These are phyloP conservation scores for Peronospora farinosa DNA, from an alignment of 352 stramenopile genomes.

Conservation along the genomic window DNA sequence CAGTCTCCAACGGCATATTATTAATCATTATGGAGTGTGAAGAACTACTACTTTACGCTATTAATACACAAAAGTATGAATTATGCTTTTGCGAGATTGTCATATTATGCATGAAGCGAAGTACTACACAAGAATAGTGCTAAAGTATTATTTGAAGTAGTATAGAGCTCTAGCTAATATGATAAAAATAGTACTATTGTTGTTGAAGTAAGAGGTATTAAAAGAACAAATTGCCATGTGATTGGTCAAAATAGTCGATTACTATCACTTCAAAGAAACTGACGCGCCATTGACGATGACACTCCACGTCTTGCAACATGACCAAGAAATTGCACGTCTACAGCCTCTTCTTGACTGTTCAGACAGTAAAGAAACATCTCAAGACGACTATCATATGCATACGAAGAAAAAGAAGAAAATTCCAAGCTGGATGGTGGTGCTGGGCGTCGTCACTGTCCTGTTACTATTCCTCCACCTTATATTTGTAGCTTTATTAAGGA, in stretches of 20 bases:
- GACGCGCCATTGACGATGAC: too few relatives aligned
- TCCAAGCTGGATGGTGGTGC: constrained; percentile 20
- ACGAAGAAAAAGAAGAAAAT: constrained; percentile 3
- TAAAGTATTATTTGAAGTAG: too few relatives aligned
- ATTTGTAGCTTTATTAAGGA: constrained; percentile 57
- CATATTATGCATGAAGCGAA: too few relatives aligned
- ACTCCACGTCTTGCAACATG: neutral
- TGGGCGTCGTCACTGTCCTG: constrained; percentile 25
- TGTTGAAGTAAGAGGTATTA: too few relatives aligned
- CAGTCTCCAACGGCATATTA: constrained; percentile 36
- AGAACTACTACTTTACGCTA: neutral
- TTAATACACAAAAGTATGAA: too few relatives aligned
- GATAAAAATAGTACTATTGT: too few relatives aligned
- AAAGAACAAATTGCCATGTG: too few relatives aligned
- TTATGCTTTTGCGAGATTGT: too few relatives aligned
- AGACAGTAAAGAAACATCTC: neutral
- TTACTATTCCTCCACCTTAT: constrained; percentile 50
- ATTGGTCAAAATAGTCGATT: too few relatives aligned
- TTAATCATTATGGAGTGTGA: constrained; percentile 8
- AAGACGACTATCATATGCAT: constrained; percentile 1
- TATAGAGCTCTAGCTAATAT: too few relatives aligned
- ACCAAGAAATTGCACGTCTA: constrained; percentile 7
- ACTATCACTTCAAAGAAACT: too few relatives aligned
- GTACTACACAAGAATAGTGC: too few relatives aligned
- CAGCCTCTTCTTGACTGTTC: constrained; percentile 21